Percentiles rank a stretch among this genome's conserved stretches.
Evolutionary conservation across 139 green algal species (phyloP).

Genomic region (Nannochloris sp.): DNA sequence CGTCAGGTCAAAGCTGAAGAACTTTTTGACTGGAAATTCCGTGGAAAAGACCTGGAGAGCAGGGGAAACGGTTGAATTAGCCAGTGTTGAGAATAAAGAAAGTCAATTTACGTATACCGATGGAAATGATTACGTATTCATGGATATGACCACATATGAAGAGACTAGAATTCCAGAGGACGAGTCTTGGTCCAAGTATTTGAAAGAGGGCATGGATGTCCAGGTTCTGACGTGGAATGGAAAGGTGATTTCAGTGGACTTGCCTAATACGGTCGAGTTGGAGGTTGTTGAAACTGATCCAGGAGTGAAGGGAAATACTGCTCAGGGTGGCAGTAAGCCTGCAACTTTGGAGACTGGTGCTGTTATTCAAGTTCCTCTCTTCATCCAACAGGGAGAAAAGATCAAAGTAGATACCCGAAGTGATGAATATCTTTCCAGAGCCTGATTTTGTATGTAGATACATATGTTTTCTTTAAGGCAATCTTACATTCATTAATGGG

Average conservation of each 20-base stretch:
- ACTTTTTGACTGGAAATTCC: conserved; percentile 82
- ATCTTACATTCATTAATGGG: conserved; percentile 13
- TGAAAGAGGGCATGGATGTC: conserved; percentile 75
- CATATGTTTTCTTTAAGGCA: not conserved
- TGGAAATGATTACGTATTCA: conserved; percentile 83
- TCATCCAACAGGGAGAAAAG: conserved; percentile 67
- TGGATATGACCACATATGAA: conserved; percentile 92
- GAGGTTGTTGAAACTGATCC: conserved; percentile 72
- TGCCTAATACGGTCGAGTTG: conserved; percentile 72
- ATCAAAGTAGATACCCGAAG: conserved; percentile 80
- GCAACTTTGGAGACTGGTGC: conserved; percentile 81
- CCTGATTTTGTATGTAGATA: not conserved
- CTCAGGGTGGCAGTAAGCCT: conserved; percentile 72
- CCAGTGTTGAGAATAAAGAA: conserved; percentile 60
- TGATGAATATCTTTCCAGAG: conserved; percentile 42
- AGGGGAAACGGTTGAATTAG: conserved; percentile 72
- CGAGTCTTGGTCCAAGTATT: conserved; percentile 76
- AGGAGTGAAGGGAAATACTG: conserved; percentile 86
- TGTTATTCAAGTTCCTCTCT: conserved; percentile 69
- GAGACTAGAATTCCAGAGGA: conserved; percentile 76
- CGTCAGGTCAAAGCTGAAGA: conserved; percentile 95
- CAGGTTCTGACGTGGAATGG: conserved; percentile 80
- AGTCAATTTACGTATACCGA: conserved; percentile 83
- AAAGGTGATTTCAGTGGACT: conserved; percentile 84
- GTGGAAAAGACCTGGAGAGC: conserved; percentile 89